These are phyloP conservation scores for Sclerotinia sclerotiorum DNA, from an alignment of 2,329 filamentous ascomycete genomes.

Conservation along the genomic window DNA sequence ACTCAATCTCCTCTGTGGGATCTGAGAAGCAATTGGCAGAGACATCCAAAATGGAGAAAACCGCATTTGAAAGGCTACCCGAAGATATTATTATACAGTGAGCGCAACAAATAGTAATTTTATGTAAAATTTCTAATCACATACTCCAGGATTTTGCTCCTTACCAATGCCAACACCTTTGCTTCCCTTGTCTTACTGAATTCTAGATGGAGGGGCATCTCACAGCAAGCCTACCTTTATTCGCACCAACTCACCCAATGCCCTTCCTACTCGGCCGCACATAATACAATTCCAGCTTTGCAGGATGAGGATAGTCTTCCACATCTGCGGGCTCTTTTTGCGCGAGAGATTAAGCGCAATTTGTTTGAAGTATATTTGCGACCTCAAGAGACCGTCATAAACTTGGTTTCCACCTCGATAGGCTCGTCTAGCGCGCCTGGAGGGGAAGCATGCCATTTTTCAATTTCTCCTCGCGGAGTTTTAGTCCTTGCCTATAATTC, in stretches of 20 bases:
- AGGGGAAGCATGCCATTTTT: conserved; percentile 83
- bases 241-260: conserved; percentile 61
- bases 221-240: conserved; percentile 64
- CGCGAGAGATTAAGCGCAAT: conserved; percentile 70
- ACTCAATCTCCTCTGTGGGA: conserved; percentile 15
- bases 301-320: conserved; percentile 55
- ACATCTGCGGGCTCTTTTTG: conserved; percentile 63
- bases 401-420: conserved; percentile 78
- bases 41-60: conserved; percentile 20
- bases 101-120: conserved; percentile 37
- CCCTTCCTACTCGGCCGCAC: conserved; percentile 56
- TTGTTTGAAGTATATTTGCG: conserved; percentile 74
- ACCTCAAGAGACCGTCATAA: conserved; percentile 69
- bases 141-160: conserved; percentile 56
- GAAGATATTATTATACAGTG: conserved; percentile 71
- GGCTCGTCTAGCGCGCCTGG: conserved; percentile 79
- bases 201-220: conserved; percentile 63
- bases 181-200: conserved; percentile 66
- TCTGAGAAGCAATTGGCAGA: conserved; percentile 8
- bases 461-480: conserved; percentile 72
- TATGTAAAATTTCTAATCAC: conserved; percentile 21
- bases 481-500: conserved; percentile 81
- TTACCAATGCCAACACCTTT: conserved; percentile 62
- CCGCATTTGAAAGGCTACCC: conserved; percentile 55
- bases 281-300: conserved; percentile 37